Conservation (phyloP, 2,329 filamentous ascomycete species). For the Exophiala alcalophila region DNA sequence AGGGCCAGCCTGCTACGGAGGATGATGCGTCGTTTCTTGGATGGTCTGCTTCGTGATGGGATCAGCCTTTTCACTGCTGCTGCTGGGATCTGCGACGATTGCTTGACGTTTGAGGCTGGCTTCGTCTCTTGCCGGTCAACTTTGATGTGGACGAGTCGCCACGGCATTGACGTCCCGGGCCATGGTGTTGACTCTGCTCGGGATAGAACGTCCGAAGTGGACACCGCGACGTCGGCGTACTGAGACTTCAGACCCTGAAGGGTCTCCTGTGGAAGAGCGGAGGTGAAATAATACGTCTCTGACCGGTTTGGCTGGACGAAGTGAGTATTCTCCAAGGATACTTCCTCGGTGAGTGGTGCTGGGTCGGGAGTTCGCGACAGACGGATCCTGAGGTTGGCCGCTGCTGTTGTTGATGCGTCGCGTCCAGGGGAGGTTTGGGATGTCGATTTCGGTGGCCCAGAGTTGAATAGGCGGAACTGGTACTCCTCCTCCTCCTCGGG, state of each 20-base stretch:
- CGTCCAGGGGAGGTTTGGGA: not conserved
- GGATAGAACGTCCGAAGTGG: constrained; percentile 13
- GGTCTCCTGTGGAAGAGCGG: constrained; percentile 10
- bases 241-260: constrained; percentile 7
- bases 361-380: constrained; percentile 21
- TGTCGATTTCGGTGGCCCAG: not conserved
- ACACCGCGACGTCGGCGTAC: constrained; percentile 21
- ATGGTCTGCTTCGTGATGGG: constrained; percentile 11
- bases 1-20: constrained; percentile 20
- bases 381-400: constrained; percentile 17
- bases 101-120: too few relatives aligned
- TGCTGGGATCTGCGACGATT: too few relatives aligned
- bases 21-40: constrained; percentile 28
- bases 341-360: not conserved
- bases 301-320: constrained; percentile 18
- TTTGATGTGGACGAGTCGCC: constrained; percentile 22
- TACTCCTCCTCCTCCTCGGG: constrained; percentile 20
- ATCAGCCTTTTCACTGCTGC: not conserved
- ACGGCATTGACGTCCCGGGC: constrained; percentile 26
- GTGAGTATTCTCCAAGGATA: constrained; percentile 13
- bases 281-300: constrained; percentile 26
- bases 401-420: not conserved
- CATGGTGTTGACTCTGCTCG: constrained; percentile 16
- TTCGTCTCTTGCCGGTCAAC: too few relatives aligned
- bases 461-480: constrained; percentile 27